Percentiles rank a stretch among this genome's conserved stretches.
Evolutionary conservation across 2,329 filamentous ascomycete genomes (phyloP).

Genomic region (Beauveria bassiana): DNA sequence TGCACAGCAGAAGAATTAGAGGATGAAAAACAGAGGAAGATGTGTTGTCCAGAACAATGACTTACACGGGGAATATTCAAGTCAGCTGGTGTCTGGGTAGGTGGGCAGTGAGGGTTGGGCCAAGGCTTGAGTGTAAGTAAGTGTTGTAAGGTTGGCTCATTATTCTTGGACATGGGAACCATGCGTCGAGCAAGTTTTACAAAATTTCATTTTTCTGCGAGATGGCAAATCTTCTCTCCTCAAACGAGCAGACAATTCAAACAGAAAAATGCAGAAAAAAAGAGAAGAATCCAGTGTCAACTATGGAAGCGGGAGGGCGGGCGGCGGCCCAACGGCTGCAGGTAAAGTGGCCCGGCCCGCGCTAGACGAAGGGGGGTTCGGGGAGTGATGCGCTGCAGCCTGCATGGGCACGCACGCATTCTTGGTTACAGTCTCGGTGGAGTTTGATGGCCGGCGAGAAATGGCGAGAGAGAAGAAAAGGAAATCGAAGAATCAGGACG

Average conservation of each 20-base stretch:
- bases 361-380: too few relatives aligned
- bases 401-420: not conserved
- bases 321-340: too few relatives aligned
- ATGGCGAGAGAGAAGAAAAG: not conserved
- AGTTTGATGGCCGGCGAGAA: not conserved
- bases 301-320: too few relatives aligned
- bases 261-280: too few relatives aligned
- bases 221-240: too few relatives aligned
- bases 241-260: too few relatives aligned
- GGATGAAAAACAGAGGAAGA: not conserved
- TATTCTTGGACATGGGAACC: too few relatives aligned
- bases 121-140: not conserved
- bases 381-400: not conserved
- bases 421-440: slow-evolving; percentile 4
- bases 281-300: too few relatives aligned
- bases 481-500: not conserved
- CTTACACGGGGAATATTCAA: not conserved
- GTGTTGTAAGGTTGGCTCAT: not conserved
- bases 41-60: not conserved
- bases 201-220: too few relatives aligned
- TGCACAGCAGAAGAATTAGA: not conserved
- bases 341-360: too few relatives aligned
- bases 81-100: not conserved
- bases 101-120: not conserved
- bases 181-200: too few relatives aligned